These are phyloP conservation scores for Phaffomyces thermotolerans DNA, from an alignment of 805 yeast genomes.

Conservation along the genomic window DNA sequence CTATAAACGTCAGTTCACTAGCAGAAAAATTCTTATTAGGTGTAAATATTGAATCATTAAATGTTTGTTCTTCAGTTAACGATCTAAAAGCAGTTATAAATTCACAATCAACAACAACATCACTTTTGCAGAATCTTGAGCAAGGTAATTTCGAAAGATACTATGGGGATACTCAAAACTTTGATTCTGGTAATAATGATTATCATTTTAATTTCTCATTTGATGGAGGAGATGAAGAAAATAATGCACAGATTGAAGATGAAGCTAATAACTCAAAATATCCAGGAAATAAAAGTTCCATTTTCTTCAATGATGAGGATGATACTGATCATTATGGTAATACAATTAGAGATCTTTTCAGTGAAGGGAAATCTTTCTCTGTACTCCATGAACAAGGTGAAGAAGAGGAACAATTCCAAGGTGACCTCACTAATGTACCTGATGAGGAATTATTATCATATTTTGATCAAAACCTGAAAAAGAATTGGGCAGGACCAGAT, in stretches of 20 bases:
- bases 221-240: constrained; percentile 6
- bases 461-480: constrained; percentile 63
- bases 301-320: constrained; percentile 21
- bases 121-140: constrained; percentile 9
- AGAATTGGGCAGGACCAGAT: constrained; percentile 86
- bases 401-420: constrained; percentile 14
- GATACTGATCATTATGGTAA: constrained; percentile 21
- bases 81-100: constrained; percentile 17
- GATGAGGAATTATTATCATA: constrained; percentile 68
- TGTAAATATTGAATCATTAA: neutral
- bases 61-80: constrained; percentile 15
- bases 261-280: constrained; percentile 14
- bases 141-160: constrained; percentile 6
- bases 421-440: constrained; percentile 26
- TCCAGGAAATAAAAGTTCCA: constrained; percentile 22
- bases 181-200: constrained; percentile 4
- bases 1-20: constrained; percentile 3
- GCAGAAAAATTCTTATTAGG: constrained; percentile 11
- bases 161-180: constrained; percentile 1
- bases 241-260: neutral
- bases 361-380: constrained; percentile 16
- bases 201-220: constrained; percentile 11
- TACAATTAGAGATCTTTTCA: constrained; percentile 20
- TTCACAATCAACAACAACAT: constrained; percentile 12
- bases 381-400: constrained; percentile 7